Base-by-base conservation (phyloP, 768 basidiomycete species). In the Suillus paluster region DNA sequence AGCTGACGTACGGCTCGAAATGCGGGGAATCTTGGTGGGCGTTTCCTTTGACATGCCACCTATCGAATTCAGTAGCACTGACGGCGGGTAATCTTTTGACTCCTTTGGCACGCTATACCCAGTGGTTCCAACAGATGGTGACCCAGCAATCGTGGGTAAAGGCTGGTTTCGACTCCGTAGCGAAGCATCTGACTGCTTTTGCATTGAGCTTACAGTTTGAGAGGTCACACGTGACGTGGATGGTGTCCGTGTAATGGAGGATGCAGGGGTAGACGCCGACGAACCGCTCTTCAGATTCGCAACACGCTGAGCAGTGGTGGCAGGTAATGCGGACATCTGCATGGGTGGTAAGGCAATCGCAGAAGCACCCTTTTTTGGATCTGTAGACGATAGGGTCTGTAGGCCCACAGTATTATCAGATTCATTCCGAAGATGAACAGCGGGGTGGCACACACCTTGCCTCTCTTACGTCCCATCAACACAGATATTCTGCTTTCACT, bases 21-120 rank as follows among this genome's bases (percentile, higher is more conserved):
- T 95, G 27, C 94, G 91, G 52, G 94, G 94, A 68, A 95, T 96
- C 79, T 94, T 95, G 21, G 94, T 96, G 4, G 94, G 94, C 0
- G 94, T 94, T 71, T 94, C 93, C 75, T 94, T 94, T 6, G 84
- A 73, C 60, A 88, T 75, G 11, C 80, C 77, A 33, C 82, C 79
- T 3, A 79, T 68, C 17, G 85, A 79, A 66, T 88, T 89, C 60
- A 80, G 70, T 44, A 84, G 72, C 12, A 83, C 79, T n/a, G 81
- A 80, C 11, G 84, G 84, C 10, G 81, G 83, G 17, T 77, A 81
- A 60, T 89, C 89, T 67, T 82, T 85, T 11, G 73, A 68, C 36
- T 89, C 88, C 70, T 85, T 87, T 36, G 78, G 68, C 33, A 74
- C 79, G 64, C 82, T 82, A 50, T 80, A 81, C 46, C 81, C 83